phyloP scores from a whole-genome alignment of 768 basidiomycete species.

The Boletus rex-veris region DNA sequence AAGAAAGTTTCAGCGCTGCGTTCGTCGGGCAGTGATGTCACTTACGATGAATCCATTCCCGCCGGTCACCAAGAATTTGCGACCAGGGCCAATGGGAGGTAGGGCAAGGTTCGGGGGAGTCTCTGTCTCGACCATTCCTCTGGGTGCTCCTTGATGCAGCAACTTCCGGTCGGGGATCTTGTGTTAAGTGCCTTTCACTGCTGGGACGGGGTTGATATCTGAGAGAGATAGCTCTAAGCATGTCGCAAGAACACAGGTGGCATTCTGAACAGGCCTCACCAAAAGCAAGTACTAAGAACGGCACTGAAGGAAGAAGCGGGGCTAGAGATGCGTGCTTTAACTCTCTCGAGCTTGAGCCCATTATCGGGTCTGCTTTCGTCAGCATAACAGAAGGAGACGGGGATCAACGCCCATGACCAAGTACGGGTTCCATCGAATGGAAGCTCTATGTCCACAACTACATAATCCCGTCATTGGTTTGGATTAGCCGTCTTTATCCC shows the following conservation, averaged over 20 bases:
- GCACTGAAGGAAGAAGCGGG: not conserved
- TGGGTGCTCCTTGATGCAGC: not conserved
- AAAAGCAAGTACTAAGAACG: not conserved
- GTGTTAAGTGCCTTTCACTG: not conserved
- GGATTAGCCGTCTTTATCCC: not conserved
- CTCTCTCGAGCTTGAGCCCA: not conserved
- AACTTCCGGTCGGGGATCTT: not conserved
- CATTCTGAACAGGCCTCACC: not conserved
- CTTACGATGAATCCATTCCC: conserved; percentile 55
- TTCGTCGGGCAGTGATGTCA: not conserved
- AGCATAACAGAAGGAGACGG: not conserved
- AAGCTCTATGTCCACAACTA: not conserved
- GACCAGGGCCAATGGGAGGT: not conserved
- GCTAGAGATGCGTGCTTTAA: conserved; percentile 1
- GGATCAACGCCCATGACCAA: conserved; percentile 3
- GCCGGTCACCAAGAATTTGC: conserved; percentile 42
- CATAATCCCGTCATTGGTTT: not conserved
- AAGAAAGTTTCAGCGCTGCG: not conserved
- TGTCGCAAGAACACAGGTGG: not conserved
- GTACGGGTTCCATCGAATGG: not conserved
- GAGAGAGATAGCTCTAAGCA: not conserved
- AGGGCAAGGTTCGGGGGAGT: not conserved
- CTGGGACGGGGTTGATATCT: not conserved
- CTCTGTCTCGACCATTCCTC: conserved; percentile 1
- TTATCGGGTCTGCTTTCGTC: not conserved